Percentiles rank a stretch among this genome's conserved stretches.
Evolutionary conservation across 83 land plant genomes (phyloP).

Genomic region (Thuja plicata): DNA sequence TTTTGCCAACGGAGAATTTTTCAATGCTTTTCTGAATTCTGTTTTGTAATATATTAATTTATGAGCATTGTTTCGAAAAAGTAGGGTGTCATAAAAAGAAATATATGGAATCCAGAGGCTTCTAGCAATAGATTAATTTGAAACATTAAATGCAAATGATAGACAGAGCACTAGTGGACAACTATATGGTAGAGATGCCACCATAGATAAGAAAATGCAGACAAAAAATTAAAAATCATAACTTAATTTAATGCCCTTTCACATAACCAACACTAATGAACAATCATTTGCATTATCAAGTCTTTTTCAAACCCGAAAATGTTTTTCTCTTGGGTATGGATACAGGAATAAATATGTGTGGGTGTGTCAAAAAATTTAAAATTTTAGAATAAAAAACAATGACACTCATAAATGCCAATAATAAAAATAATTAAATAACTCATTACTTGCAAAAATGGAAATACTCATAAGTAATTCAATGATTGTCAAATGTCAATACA

Average conservation of each 20-base stretch:
- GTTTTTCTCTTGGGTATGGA: too few relatives aligned
- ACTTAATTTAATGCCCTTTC: background rate
- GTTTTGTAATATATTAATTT: background rate
- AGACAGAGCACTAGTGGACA: background rate
- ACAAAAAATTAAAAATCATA: background rate
- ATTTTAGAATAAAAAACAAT: too few relatives aligned
- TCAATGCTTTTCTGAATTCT: background rate
- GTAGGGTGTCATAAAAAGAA: background rate
- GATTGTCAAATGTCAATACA: too few relatives aligned
- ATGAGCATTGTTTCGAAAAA: background rate
- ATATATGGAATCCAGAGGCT: background rate
- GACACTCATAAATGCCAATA: too few relatives aligned
- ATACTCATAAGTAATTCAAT: too few relatives aligned
- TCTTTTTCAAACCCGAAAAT: background rate
- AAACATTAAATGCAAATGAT: background rate
- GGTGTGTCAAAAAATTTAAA: too few relatives aligned
- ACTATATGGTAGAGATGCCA: background rate
- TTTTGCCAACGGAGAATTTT: background rate
- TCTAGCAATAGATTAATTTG: background rate
- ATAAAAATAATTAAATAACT: too few relatives aligned
- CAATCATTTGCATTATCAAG: background rate
- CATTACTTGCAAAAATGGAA: too few relatives aligned
- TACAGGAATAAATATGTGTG: too few relatives aligned
- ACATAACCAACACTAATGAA: background rate
- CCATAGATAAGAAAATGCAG: background rate